A percentile compares a stretch with the other conserved stretches of the same genome.
Evolutionary conservation across 129 eudicot species (phyloP).

Genomic region (Centaurea solstitialis): DNA sequence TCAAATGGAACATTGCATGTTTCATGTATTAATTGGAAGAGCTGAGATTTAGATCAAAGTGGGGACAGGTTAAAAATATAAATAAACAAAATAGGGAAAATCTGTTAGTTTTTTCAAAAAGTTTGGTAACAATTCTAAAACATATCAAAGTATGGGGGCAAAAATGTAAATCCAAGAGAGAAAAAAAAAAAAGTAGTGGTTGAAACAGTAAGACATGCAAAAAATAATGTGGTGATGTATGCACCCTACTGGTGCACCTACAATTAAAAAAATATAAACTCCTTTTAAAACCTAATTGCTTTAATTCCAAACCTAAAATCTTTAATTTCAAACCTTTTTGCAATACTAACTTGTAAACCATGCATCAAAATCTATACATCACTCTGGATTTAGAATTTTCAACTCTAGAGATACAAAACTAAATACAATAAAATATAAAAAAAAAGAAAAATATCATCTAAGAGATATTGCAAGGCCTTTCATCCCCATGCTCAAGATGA

Average conservation of each 20-base stretch:
- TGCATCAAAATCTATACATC: not conserved
- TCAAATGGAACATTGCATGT: not conserved
- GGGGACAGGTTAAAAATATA: not conserved
- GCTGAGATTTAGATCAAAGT: not conserved
- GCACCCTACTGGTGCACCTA: slow-evolving; percentile 42
- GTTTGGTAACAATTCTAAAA: slow-evolving; percentile 12
- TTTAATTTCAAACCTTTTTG: not conserved
- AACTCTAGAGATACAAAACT: slow-evolving; percentile 5
- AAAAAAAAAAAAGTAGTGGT: slow-evolving; percentile 27
- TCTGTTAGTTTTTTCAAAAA: not conserved
- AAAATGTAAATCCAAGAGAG: slow-evolving; percentile 11
- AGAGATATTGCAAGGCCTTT: slow-evolving; percentile 68
- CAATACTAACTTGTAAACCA: not conserved
- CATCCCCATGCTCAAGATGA: slow-evolving; percentile 43
- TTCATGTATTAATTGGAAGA: not conserved
- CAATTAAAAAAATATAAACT: not conserved
- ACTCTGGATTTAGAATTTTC: slow-evolving; percentile 11
- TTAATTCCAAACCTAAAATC: not conserved
- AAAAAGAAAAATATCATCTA: slow-evolving; percentile 23
- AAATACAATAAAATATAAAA: not conserved
- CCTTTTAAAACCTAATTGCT: slow-evolving; percentile 14
- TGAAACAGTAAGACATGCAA: slow-evolving; percentile 36
- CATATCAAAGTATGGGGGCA: not conserved
- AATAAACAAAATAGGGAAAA: not conserved
- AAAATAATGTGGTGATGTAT: slow-evolving; percentile 32